Evolutionary conservation across 495 filamentous ascomycete species (phyloP).

Genomic region (Neurospora terricola): DNA sequence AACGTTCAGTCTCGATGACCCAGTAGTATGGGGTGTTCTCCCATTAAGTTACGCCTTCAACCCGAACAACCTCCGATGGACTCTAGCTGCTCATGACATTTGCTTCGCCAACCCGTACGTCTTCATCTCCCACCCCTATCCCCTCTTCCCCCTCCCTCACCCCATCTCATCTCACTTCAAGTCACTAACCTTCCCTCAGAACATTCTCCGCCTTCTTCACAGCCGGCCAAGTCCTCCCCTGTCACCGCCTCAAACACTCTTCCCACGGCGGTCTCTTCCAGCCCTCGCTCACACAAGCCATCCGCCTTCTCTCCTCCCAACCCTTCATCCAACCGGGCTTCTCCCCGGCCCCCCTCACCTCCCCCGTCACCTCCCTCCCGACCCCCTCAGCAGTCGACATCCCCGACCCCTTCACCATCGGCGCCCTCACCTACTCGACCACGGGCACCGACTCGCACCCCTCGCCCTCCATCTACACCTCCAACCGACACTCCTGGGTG

Average conservation of each 20-base stretch:
- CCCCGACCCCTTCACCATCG: slow-evolving; percentile 48
- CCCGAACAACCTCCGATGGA: slow-evolving; percentile 71
- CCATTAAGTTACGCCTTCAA: slow-evolving; percentile 60
- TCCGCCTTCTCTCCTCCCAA: slow-evolving; percentile 66
- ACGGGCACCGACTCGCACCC: slow-evolving; percentile 46
- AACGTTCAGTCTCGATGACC: slow-evolving; percentile 72
- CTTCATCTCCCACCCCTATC: too few species aligned
- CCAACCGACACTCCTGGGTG: slow-evolving; percentile 62
- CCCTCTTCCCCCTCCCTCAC: neutral
- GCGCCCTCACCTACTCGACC: slow-evolving; percentile 55
- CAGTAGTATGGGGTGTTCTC: slow-evolving; percentile 81
- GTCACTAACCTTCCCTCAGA: slow-evolving; percentile 26
- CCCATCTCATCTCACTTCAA: neutral
- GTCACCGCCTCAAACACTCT: slow-evolving; percentile 70
- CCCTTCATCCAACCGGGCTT: slow-evolving; percentile 35
- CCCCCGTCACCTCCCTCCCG: slow-evolving; percentile 22
- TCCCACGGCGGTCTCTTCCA: slow-evolving; percentile 72
- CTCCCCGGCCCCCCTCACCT: slow-evolving; percentile 7
- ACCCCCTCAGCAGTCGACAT: slow-evolving; percentile 22
- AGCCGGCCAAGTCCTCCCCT: slow-evolving; percentile 80
- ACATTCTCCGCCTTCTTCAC: slow-evolving; percentile 60
- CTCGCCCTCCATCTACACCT: slow-evolving; percentile 44
- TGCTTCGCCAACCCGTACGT: slow-evolving; percentile 65
- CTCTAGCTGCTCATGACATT: slow-evolving; percentile 84
- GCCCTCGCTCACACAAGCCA: slow-evolving; percentile 74